Conservation (phyloP, 2,329 filamentous ascomycete species). For the Dothiorella sarmentorum region DNA sequence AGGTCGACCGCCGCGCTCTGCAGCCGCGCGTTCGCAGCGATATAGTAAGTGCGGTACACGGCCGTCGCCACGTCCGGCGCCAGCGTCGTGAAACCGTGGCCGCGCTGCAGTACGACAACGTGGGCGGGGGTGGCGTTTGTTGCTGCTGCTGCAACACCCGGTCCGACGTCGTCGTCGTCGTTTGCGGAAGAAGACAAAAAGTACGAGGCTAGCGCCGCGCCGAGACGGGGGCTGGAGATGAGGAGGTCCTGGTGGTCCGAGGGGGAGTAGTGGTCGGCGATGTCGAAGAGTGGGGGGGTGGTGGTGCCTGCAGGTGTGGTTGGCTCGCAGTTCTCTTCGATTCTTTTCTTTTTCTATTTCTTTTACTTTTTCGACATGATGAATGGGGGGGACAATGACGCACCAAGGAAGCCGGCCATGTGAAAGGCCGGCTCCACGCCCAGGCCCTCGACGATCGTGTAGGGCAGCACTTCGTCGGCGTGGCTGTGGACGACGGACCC, state of each 20-base stretch:
- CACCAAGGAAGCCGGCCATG: constrained; percentile 45
- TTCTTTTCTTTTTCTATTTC: too few species aligned
- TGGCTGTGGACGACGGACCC: constrained; percentile 46
- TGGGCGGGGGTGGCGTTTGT: constrained; percentile 38
- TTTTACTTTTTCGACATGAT: not conserved
- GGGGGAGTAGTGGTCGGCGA: constrained; percentile 28
- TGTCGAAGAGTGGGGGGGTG: constrained; percentile 38
- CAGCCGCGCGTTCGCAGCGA: constrained; percentile 37
- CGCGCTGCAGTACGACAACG: constrained; percentile 40
- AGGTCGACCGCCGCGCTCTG: constrained; percentile 32
- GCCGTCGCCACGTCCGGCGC: constrained; percentile 43
- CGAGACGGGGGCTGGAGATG: constrained; percentile 30
- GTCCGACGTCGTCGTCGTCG: too few species aligned
- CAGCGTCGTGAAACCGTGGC: constrained; percentile 45
- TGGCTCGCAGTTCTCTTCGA: too few species aligned
- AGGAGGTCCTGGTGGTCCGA: constrained; percentile 35
- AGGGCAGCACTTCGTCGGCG: constrained; percentile 41
- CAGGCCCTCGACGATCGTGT: constrained; percentile 37
- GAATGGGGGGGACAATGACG: not conserved
- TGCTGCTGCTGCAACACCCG: too few species aligned
- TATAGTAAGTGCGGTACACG: constrained; percentile 46
- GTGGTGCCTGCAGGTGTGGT: constrained; percentile 26
- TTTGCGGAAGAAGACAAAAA: too few species aligned
- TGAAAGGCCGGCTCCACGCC: constrained; percentile 38
- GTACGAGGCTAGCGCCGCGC: constrained; percentile 33